phyloP scores from a whole-genome alignment of 2,329 filamentous ascomycete genomes.

The Alternaria arbusti region DNA sequence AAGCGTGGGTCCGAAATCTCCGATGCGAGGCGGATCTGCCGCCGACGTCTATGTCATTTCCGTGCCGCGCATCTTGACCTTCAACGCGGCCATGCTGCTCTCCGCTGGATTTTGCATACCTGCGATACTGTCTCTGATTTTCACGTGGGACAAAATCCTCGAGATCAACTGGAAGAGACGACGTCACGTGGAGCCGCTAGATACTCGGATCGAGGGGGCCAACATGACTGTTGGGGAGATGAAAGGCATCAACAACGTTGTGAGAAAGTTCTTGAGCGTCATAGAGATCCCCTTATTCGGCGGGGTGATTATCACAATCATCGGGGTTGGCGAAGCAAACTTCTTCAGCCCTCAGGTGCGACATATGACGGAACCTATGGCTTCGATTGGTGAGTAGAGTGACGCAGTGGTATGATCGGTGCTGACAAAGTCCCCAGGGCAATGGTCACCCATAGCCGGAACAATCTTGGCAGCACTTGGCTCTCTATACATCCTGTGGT shows the following conservation, averaged over 20 bases:
- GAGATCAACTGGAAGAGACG: slow-evolving; percentile 65
- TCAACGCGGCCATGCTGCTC: slow-evolving; percentile 66
- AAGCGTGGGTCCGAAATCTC: slow-evolving; percentile 59
- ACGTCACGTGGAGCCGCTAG: slow-evolving; percentile 43
- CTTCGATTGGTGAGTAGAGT: slow-evolving; percentile 56
- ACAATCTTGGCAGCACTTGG: slow-evolving; percentile 64
- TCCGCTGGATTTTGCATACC: slow-evolving; percentile 70
- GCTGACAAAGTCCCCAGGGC: slow-evolving; percentile 31
- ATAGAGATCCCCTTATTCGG: slow-evolving; percentile 66
- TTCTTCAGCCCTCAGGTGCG: slow-evolving; percentile 64
- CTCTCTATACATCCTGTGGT: slow-evolving; percentile 61
- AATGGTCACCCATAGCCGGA: slow-evolving; percentile 67
- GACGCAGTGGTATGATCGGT: background rate
- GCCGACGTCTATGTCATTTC: slow-evolving; percentile 70
- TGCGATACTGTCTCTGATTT: slow-evolving; percentile 66
- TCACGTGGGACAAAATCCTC: slow-evolving; percentile 69
- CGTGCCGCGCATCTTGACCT: slow-evolving; percentile 61
- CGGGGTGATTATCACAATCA: slow-evolving; percentile 63
- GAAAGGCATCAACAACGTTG: slow-evolving; percentile 49
- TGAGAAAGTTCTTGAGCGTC: slow-evolving; percentile 47
- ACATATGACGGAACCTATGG: slow-evolving; percentile 68
- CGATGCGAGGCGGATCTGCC: slow-evolving; percentile 61
- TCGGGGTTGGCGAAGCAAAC: slow-evolving; percentile 68
- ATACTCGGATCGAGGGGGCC: slow-evolving; percentile 59
- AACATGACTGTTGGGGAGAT: slow-evolving; percentile 62